These are phyloP conservation scores for Betula pendula DNA, from an alignment of 306 rosid genomes.

Conservation along the genomic window DNA sequence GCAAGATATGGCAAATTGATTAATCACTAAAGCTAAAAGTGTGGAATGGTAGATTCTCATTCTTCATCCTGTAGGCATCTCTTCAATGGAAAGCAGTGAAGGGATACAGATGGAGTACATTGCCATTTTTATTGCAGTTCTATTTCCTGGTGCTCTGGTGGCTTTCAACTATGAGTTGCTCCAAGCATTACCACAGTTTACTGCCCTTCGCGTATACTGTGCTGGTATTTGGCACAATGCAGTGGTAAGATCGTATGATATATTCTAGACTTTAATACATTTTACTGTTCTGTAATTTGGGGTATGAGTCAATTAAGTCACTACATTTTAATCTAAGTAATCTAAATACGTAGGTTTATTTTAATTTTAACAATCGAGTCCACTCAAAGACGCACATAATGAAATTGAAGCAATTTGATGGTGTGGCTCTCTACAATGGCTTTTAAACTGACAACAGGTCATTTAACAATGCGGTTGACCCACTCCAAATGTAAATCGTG, in stretches of 20 bases:
- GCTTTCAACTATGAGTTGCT: conserved; percentile 65
- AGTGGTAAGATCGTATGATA: conserved; percentile 51
- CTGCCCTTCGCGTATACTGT: conserved; percentile 73
- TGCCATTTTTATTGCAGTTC: conserved; percentile 68
- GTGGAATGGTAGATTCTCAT: conserved; percentile 51
- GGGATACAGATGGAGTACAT: conserved; percentile 78
- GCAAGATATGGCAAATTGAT: background rate
- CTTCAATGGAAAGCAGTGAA: conserved; percentile 70
- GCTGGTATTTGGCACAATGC: conserved; percentile 99
- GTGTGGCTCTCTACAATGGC: background rate
- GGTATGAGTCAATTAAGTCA: background rate
- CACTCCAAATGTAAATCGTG: background rate
- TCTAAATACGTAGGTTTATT: background rate
- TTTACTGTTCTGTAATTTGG: background rate
- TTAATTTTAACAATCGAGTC: background rate
- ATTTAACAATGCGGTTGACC: background rate
- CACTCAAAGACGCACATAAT: background rate
- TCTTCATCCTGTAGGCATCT: conserved; percentile 39
- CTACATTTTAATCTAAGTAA: background rate
- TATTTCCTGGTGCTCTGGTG: conserved; percentile 90
- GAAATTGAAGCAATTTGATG: conserved; percentile 8
- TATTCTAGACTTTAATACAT: background rate
- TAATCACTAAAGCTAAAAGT: background rate
- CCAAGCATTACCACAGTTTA: conserved; percentile 46
- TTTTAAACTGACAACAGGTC: background rate